These are phyloP conservation scores for Cupressus sempervirens DNA, from an alignment of 75 land plant genomes.

Conservation along the genomic window DNA sequence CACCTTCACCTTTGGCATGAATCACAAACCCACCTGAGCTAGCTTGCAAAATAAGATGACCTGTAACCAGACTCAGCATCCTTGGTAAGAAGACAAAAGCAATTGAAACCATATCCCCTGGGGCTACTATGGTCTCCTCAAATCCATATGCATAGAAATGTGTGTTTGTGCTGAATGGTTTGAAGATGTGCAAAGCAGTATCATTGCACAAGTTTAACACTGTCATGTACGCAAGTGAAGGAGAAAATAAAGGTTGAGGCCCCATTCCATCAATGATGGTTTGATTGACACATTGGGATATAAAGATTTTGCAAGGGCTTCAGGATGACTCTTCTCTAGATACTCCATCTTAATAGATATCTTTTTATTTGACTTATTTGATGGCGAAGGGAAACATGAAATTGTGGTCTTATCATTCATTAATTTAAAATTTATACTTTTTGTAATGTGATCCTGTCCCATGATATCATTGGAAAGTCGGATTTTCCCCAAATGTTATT, in stretches of 20 bases:
- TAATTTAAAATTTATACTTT: conserved; percentile 3
- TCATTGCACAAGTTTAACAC: conserved; percentile 54
- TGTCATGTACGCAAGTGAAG: conserved; percentile 49
- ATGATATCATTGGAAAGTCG: not conserved
- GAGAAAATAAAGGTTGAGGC: conserved; percentile 37
- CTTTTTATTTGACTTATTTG: conserved; percentile 2
- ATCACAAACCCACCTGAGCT: conserved; percentile 69
- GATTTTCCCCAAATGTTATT: not conserved
- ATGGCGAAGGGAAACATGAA: not conserved
- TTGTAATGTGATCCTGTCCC: not conserved
- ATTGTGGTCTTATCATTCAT: not conserved
- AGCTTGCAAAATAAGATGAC: conserved; percentile 67
- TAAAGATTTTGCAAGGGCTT: conserved; percentile 13
- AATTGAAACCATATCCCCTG: conserved; percentile 56
- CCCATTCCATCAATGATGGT: conserved; percentile 71
- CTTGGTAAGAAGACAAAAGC: conserved; percentile 70
- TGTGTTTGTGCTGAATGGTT: conserved; percentile 50
- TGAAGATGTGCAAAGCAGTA: conserved; percentile 41
- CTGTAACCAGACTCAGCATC: conserved; percentile 47
- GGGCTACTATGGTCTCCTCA: conserved; percentile 37
- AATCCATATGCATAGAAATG: conserved; percentile 67
- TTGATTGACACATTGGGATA: conserved; percentile 40
- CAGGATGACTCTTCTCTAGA: conserved; percentile 10
- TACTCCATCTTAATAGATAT: not conserved
- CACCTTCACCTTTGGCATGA: conserved; percentile 52